Conservation (phyloP, 2,329 filamentous ascomycete genomes). For the Fusarium austroafricanum region DNA sequence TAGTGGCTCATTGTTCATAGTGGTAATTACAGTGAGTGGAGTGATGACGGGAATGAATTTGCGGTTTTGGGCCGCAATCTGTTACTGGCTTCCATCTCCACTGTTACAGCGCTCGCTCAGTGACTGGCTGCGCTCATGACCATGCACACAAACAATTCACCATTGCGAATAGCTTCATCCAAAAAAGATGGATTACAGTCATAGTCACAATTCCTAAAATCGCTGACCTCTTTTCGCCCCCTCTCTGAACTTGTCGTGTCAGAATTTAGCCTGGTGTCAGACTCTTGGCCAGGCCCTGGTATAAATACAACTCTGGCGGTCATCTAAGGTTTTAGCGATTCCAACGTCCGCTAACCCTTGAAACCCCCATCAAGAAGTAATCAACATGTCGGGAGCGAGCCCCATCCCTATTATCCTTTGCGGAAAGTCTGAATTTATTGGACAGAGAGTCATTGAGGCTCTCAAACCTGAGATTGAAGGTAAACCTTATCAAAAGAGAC, state of each 20-base stretch:
- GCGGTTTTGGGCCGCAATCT: too few relatives aligned
- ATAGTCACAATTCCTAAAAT: too few relatives aligned
- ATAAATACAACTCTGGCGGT: background rate
- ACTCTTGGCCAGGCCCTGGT: background rate
- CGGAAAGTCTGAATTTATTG: slow-evolving; percentile 29
- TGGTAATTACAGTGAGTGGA: background rate
- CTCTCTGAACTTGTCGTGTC: background rate
- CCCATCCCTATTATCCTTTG: slow-evolving; percentile 31
- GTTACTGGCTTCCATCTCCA: too few relatives aligned
- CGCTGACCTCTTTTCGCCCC: background rate
- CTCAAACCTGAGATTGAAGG: slow-evolving; percentile 34
- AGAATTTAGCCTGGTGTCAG: slow-evolving; percentile 1
- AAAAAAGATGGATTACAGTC: background rate
- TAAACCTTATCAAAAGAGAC: rapidly evolving
- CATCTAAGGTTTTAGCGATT: background rate
- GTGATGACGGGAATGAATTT: too few relatives aligned
- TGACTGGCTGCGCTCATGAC: too few relatives aligned
- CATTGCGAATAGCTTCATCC: background rate
- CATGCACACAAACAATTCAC: background rate
- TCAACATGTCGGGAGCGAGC: background rate
- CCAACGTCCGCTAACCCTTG: background rate
- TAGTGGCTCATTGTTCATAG: too few relatives aligned
- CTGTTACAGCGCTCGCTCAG: too few relatives aligned
- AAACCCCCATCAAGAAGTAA: background rate
- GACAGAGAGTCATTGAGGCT: slow-evolving; percentile 10